Conservation (phyloP, 768 basidiomycete genomes). For the Inosperma sp. region DNA sequence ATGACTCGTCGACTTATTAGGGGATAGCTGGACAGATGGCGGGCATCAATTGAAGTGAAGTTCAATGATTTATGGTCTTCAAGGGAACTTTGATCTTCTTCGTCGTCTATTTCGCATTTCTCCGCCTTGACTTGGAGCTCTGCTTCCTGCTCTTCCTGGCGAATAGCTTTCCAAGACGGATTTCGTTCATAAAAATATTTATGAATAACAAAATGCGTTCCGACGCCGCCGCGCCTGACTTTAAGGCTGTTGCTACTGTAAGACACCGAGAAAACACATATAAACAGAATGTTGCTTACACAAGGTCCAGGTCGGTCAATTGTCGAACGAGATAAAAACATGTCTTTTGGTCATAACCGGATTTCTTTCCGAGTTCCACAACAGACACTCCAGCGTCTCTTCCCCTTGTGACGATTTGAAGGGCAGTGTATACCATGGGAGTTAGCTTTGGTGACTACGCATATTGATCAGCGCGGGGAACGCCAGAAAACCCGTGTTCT, state of each 20-base stretch:
- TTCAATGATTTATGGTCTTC: slow-evolving; percentile 32
- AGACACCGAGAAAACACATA: not conserved
- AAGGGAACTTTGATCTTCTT: slow-evolving; percentile 33
- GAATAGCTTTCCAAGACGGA: slow-evolving; percentile 71
- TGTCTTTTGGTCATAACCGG: slow-evolving; percentile 85
- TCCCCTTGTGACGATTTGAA: slow-evolving; percentile 81
- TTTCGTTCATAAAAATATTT: slow-evolving; percentile 78
- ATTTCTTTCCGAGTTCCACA: slow-evolving; percentile 69
- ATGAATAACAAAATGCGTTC: slow-evolving; percentile 76
- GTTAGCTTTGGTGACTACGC: slow-evolving; percentile 71
- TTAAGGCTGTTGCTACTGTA: slow-evolving; percentile 49
- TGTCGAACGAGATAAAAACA: slow-evolving; percentile 83
- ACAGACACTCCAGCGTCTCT: slow-evolving; percentile 74
- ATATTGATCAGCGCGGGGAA: not conserved
- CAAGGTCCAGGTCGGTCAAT: slow-evolving; percentile 64
- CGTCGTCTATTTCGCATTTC: slow-evolving; percentile 30
- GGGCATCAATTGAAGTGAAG: slow-evolving; percentile 73
- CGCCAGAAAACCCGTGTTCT: not conserved
- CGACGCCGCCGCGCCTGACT: slow-evolving; percentile 71
- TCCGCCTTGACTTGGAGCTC: slow-evolving; percentile 27
- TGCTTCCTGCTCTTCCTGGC: slow-evolving; percentile 61
- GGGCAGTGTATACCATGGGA: slow-evolving; percentile 77
- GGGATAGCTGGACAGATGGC: slow-evolving; percentile 70
- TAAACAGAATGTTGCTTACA: slow-evolving; percentile 43
- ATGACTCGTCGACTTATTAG: slow-evolving; percentile 68